Evolutionary conservation across 345 rosid species (phyloP), one percentile per base, ranked within the genome.

Genomic region (Eucalyptus sideroxylon): DNA sequence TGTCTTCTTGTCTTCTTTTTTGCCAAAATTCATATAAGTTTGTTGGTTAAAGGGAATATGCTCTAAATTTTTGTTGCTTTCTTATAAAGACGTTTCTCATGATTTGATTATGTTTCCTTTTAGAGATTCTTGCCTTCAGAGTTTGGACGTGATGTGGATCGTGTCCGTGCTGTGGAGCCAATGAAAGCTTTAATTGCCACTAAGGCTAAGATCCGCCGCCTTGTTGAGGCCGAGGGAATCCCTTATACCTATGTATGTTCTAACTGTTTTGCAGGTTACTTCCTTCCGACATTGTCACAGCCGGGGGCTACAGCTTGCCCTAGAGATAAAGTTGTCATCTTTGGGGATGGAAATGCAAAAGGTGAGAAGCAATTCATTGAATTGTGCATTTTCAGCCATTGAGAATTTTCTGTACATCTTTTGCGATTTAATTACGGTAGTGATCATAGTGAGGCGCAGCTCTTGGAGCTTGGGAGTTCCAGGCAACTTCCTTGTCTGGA

Each of bases 51-150:
- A 21, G 81, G 45, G 45, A 9, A 37, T 72, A 19, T 72, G 4
- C 82, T 72, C 27, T 72, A 17, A 21, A 42, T 72, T 72, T 37
- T 13, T 40, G 47, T 86, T 55, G 60, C 62, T 86, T 86, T 50
- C 42, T 16, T 37, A 86, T 49, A 27, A 30, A 10, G 11, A 37
- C 11, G 2, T 56, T 86, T 51, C 40, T 86, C 19, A 12, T 86
- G 45, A 86, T 86, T 86, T 27, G 44, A 51, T 86, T 86, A 37
- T 16, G 31, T 62, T 67, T 14, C 50, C 15, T 21, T 26, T 56
- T 30, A 86, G 91, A 89, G 89, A 21, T 89, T 89, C 45, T 34
- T 89, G 26, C 91, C 91, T 44, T 89, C 89, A 31, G 89, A 87
- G 42, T 87, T 89, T 72, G 87, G 80, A 13, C 3, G 16, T 37